Evolutionary conservation across 108 stramenopile genomes (phyloP).

Genomic region (Licmophora abbreviata): DNA sequence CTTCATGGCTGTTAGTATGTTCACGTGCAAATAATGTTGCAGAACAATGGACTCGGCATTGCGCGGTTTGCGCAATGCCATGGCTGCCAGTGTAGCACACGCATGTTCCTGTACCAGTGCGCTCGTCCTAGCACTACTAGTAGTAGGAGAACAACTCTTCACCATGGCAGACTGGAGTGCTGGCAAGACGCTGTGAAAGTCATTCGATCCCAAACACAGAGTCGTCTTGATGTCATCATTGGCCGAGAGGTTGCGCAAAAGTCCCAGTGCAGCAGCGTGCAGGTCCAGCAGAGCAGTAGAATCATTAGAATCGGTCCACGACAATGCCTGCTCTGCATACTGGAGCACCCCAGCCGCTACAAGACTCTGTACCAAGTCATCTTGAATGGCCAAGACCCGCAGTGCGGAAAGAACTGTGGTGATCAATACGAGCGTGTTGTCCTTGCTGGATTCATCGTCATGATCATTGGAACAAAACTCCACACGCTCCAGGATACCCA

Average conservation of each 20-base stretch:
- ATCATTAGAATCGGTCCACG: not conserved
- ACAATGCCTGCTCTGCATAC: conserved; percentile 17
- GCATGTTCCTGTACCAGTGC: conserved; percentile 66
- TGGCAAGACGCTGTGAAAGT: conserved; percentile 1
- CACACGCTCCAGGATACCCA: conserved; percentile 12
- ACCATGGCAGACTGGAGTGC: not conserved
- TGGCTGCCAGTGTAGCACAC: conserved; percentile 78
- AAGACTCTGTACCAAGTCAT: conserved; percentile 77
- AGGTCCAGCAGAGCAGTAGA: conserved; percentile 7
- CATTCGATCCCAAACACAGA: conserved; percentile 40
- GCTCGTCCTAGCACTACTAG: not conserved
- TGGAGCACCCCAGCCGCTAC: conserved; percentile 70
- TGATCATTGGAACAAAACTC: too few species aligned
- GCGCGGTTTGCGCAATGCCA: conserved; percentile 74
- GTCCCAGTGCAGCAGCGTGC: conserved; percentile 46
- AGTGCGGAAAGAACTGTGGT: conserved; percentile 31
- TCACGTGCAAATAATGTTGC: conserved; percentile 26
- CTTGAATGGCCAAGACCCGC: conserved; percentile 72
- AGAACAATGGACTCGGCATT: conserved; percentile 65
- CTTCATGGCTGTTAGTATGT: conserved; percentile 62
- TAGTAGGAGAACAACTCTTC: conserved; percentile 7
- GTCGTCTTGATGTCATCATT: conserved; percentile 86
- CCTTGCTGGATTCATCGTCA: too few species aligned
- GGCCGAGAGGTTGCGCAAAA: conserved; percentile 77
- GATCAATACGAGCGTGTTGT: too few species aligned